Base-by-base conservation (phyloP, 768 basidiomycete species). In the Trametopsis cervina region DNA sequence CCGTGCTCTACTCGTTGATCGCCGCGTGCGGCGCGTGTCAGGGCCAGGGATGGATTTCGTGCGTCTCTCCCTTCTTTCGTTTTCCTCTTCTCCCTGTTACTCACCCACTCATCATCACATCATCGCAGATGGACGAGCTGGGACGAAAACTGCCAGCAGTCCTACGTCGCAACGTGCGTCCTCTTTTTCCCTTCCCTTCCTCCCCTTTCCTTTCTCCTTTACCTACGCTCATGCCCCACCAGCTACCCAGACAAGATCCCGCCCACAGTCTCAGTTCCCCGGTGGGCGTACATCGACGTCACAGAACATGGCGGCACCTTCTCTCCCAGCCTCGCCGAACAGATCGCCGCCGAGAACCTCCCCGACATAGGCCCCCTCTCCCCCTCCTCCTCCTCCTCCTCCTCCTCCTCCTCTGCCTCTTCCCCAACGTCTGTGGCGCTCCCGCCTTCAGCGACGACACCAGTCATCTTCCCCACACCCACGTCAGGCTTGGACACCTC, bases 201-300 rank as follows among this genome's bases (percentile, higher is more conserved):
- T n/a, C n/a, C n/a, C n/a, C n/a, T n/a, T n/a, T n/a, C n/a, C n/a
- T n/a, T n/a, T n/a, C n/a, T n/a, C n/a, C n/a, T n/a, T n/a, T n/a
- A n/a, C n/a, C n/a, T n/a, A n/a, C n/a, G n/a, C n/a, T n/a, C n/a
- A n/a, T n/a, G n/a, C n/a, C n/a, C n/a, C n/a, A n/a, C n/a, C 39
- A 75, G 76, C n/a, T 81, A 66, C 51, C 74, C 77, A 0, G 46
- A 65, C 13, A 54, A 61, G 11, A 62, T 83, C 41, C 81, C 82
- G 2, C 49, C 56, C 0, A 72, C 70, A 6, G 67, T 75, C 1
- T 63, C 67, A 7, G 69, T 84, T 17, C 82, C 81, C 5, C 71
- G 71, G 6, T 85, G 82, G 82, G 81, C 81, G 6, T 85, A 75
- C 51, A 63, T 77, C 29, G 72, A 79, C 49, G 73, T 83, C 20